Evolutionary conservation across 805 yeast genomes (phyloP).

Genomic region (Naumovozyma dairenensis): DNA sequence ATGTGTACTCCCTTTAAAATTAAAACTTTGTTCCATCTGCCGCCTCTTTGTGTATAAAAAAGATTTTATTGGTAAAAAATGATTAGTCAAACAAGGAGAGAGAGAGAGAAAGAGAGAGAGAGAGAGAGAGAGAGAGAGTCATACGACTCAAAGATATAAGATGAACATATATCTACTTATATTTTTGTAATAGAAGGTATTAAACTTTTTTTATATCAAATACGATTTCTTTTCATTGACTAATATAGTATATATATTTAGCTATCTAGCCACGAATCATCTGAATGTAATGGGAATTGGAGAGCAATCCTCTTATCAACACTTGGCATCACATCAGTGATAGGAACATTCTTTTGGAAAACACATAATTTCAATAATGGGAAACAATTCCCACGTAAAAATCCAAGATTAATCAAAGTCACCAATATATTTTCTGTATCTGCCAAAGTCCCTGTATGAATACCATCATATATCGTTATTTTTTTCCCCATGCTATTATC

Average conservation of each 20-base stretch:
- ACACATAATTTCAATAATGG: conserved; percentile 24
- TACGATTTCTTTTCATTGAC: too few relatives aligned
- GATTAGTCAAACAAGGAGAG: too few relatives aligned
- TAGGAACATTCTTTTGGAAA: conserved; percentile 19
- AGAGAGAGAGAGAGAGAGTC: too few relatives aligned
- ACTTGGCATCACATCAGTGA: conserved; percentile 22
- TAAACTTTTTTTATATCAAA: not conserved
- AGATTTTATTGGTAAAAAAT: too few relatives aligned
- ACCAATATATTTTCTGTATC: conserved; percentile 24
- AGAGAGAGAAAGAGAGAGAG: too few relatives aligned
- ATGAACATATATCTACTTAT: not conserved
- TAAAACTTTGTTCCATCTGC: too few relatives aligned
- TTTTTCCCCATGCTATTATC: not conserved
- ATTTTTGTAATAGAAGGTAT: not conserved
- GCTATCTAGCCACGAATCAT: conserved; percentile 25
- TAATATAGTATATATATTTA: too few relatives aligned
- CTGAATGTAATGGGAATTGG: conserved; percentile 22
- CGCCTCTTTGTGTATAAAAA: too few relatives aligned
- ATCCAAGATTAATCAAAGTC: conserved; percentile 23
- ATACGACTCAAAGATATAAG: too few relatives aligned
- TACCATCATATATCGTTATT: conserved; percentile 17
- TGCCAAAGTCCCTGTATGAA: conserved; percentile 8
- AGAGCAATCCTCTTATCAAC: conserved; percentile 20
- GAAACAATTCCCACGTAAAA: conserved; percentile 28
- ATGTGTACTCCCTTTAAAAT: too few relatives aligned